Percentiles rank a stretch among this genome's conserved stretches.
Conservation (phyloP, 2,329 filamentous ascomycete species). For the Tricladium varicosporioides region DNA sequence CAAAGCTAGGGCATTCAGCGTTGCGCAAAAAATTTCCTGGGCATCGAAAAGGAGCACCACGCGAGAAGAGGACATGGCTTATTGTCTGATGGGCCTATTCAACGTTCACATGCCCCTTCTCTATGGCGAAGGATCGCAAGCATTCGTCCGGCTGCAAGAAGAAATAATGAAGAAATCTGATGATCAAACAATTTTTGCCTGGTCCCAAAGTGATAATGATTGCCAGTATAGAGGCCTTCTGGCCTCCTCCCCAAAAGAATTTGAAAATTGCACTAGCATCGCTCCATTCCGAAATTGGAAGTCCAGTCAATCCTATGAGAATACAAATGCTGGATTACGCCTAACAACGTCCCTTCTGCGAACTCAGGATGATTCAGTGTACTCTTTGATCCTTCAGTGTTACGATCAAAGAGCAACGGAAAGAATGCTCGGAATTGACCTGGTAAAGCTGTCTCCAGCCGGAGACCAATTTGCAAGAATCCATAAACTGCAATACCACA, state of each 20-base stretch:
- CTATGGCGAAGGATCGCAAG: slow-evolving; percentile 37
- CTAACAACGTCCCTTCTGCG: slow-evolving; percentile 1
- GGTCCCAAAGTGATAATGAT: slow-evolving; percentile 10
- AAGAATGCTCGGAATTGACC: slow-evolving; percentile 5
- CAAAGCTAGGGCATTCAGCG: not conserved
- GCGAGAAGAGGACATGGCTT: slow-evolving; percentile 35
- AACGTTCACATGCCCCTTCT: slow-evolving; percentile 42
- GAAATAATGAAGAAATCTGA: slow-evolving; percentile 37
- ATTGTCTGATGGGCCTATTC: slow-evolving; percentile 44
- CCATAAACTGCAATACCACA: not conserved
- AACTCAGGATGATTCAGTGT: not conserved
- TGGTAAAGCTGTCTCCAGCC: not conserved
- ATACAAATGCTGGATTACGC: slow-evolving; percentile 13
- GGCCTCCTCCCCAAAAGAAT: slow-evolving; percentile 8
- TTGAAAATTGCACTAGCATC: slow-evolving; percentile 7
- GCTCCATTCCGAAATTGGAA: slow-evolving; percentile 12
- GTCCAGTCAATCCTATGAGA: slow-evolving; percentile 7
- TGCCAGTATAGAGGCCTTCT: slow-evolving; percentile 3
- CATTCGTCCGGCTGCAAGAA: slow-evolving; percentile 36
- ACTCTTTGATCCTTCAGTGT: slow-evolving; percentile 8
- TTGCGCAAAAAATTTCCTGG: slow-evolving; percentile 34
- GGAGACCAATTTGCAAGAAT: slow-evolving; percentile 12
- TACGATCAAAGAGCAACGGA: slow-evolving; percentile 4
- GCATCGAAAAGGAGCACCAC: slow-evolving; percentile 37
- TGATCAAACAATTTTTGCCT: slow-evolving; percentile 38